Evolutionary conservation across 306 rosid species (phyloP).

Genomic region (Quercus rubra): DNA sequence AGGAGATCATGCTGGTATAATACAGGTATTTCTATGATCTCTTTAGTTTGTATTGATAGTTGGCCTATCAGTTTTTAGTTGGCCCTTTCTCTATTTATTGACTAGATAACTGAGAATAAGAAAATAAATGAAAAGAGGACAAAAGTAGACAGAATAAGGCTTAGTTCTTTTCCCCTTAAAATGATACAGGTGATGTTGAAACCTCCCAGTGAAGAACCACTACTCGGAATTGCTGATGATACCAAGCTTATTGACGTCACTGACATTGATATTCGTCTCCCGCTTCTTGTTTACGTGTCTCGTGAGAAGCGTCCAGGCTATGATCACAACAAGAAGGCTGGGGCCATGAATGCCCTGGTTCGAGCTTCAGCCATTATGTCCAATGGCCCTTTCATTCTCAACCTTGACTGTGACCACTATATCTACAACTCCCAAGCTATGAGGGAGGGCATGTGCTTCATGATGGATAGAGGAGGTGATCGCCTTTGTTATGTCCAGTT

Average conservation of each 20-base stretch:
- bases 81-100: background rate
- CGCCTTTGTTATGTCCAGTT: constrained; percentile 93
- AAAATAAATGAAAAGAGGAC: background rate
- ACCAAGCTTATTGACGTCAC: constrained; percentile 60
- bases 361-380: constrained; percentile 95
- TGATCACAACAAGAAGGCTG: constrained; percentile 96
- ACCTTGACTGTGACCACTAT: constrained; percentile 91
- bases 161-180: constrained; percentile 8
- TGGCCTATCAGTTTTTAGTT: background rate
- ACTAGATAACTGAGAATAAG: background rate
- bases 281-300: constrained; percentile 90
- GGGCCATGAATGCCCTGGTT: constrained; percentile 95
- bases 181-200: constrained; percentile 89
- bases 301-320: constrained; percentile 97
- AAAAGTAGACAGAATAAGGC: constrained; percentile 5
- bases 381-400: constrained; percentile 90
- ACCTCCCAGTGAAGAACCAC: constrained; percentile 96
- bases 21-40: constrained; percentile 62
- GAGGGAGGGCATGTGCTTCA: constrained; percentile 98
- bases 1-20: constrained; percentile 94
- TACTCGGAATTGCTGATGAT: constrained; percentile 66
- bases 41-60: background rate
- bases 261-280: constrained; percentile 86
- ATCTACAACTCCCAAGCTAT: constrained; percentile 89
- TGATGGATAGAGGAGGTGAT: constrained; percentile 99